Percentiles rank a stretch among this genome's conserved stretches.
Evolutionary conservation across 2,329 filamentous ascomycete species (phyloP).

Genomic region (Byssochlamys sp.): DNA sequence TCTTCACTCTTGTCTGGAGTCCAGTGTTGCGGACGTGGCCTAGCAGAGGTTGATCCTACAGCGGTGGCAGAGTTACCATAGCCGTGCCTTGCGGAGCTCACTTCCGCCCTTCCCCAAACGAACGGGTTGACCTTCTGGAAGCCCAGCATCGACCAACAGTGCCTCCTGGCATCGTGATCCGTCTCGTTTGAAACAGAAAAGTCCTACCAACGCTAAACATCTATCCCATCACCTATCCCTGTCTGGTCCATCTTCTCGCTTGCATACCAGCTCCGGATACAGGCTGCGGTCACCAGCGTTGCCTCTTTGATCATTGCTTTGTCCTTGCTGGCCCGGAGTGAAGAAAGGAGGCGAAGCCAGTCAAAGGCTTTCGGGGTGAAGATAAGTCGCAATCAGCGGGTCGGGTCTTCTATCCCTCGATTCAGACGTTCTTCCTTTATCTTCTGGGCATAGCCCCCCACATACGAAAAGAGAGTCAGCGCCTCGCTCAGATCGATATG

Average conservation of each 20-base stretch:
- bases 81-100: neutral
- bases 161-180: neutral
- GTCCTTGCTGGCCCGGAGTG: neutral
- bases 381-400: neutral
- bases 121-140: neutral
- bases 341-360: neutral
- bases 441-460: neutral
- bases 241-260: neutral
- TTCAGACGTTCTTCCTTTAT: neutral
- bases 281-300: neutral
- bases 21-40: neutral
- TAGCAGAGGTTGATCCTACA: neutral
- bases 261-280: neutral
- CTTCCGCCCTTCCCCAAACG: neutral
- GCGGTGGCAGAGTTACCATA: neutral
- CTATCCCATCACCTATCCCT: neutral
- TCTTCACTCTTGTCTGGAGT: neutral
- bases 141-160: neutral
- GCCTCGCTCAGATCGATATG: neutral
- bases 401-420: neutral
- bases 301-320: neutral
- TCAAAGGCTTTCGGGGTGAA: neutral
- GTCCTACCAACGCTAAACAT: neutral
- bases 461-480: neutral
- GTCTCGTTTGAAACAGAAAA: conserved; percentile 1